These are phyloP conservation scores for Sporothrix brasiliensis DNA, from an alignment of 2,329 filamentous ascomycete genomes.

Conservation along the genomic window DNA sequence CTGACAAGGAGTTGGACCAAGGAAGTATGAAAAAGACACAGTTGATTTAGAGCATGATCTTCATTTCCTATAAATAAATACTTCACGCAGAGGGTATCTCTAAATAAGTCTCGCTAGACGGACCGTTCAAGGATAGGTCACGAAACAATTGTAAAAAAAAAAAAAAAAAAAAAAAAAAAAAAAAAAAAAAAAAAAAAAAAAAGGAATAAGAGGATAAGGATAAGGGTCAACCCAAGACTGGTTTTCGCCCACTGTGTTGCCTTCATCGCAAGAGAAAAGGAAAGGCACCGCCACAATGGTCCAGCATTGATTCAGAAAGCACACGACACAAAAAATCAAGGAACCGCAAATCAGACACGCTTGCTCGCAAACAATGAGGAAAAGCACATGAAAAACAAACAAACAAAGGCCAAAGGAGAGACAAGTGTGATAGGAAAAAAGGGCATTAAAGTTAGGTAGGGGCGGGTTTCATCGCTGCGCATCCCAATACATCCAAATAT, in stretches of 20 bases:
- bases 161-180: background rate
- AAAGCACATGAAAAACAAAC: background rate
- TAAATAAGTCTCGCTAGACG: conserved; percentile 9
- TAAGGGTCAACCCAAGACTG: conserved; percentile 1
- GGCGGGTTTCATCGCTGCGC: background rate
- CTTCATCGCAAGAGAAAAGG: conserved; percentile 3
- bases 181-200: background rate
- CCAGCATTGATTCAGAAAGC: conserved; percentile 29
- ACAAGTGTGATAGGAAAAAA: background rate
- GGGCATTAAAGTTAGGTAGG: background rate
- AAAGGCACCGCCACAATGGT: conserved; percentile 29
- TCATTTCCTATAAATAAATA: conserved; percentile 22
- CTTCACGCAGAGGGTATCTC: conserved; percentile 29
- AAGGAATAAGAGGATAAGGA: no score
- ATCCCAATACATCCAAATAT: background rate
- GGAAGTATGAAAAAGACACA: background rate
- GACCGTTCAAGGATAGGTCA: background rate
- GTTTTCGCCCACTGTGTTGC: conserved; percentile 9
- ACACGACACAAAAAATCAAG: background rate
- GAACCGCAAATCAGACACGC: conserved; percentile 2
- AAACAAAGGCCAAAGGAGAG: no score
- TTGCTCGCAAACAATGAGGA: conserved; percentile 23
- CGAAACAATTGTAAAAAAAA: background rate
- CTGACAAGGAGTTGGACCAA: no score
- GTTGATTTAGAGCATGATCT: conserved; percentile 4